Base-by-base conservation (phyloP, 1,284 basidiomycete genomes). In the Trichosporon faecale region DNA sequence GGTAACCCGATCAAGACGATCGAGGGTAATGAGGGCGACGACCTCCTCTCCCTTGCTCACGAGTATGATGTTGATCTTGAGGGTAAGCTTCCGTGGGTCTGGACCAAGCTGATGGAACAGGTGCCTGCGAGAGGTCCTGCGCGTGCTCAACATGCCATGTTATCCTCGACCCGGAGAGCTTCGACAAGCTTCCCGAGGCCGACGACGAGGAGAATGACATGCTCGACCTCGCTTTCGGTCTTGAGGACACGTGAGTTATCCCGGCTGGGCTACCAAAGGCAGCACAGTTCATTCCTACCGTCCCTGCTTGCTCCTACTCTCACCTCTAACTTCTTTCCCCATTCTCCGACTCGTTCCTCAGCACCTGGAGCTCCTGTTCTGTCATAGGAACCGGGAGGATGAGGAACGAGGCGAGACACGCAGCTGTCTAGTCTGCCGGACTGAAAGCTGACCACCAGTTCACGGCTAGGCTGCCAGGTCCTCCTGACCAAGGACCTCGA, bases 61-160 rank as follows among this genome's bases (percentile, higher is more conserved):
- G 95, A 98, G 83, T 90, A 97, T 81, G 96, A 98, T 78, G 89
- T 99, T 69, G 96, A 99, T 80, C 87, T 99, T n/a, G 96, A 99
- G 87, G 95, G 95, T 91, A 71, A 74, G 88, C 78, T 25, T 27
- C 35, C n/a, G 7, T 35, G 7, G 11, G 7, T 35, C 33, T 11
- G 33, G 33, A 35, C 33, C 8, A 35, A 37, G 21, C 69, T 70
- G 55, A 67, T 55, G 18, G 52, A 31, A n/a, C 77, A 95, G 93
- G 94, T 73, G 95, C 95, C 31, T 99, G 97, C 82, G 96, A 98
- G 86, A 92, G 94, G 64, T 97, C 94, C 0, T 89, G 98, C 68
- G 97, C 96, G 23, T 99, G 96, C 82, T 98, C 95, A 31, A 99
- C 97, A 46, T 99, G 97, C 82, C 96, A 99, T 82, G 90, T 98